Conservation (phyloP, 2,329 filamentous ascomycete genomes). For the Delphinella strobiligena region DNA sequence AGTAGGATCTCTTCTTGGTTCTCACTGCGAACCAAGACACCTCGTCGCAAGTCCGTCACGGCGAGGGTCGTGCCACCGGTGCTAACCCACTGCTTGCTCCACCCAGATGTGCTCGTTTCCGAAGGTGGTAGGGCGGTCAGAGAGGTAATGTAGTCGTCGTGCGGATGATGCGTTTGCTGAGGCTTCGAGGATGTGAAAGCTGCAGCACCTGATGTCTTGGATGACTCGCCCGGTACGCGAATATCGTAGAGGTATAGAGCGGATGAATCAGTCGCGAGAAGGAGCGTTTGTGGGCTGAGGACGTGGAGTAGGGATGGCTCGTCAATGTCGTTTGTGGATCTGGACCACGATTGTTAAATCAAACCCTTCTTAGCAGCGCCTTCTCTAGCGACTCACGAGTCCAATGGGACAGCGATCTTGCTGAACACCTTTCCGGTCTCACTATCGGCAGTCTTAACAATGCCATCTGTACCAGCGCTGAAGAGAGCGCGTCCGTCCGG, state of each 20-base stretch:
- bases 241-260: slow-evolving; percentile 82
- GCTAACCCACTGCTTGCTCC: slow-evolving; percentile 87
- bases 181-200: slow-evolving; percentile 49
- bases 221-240: slow-evolving; percentile 28
- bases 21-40: slow-evolving; percentile 78
- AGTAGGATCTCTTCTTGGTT: slow-evolving; percentile 91
- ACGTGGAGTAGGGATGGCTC: slow-evolving; percentile 70
- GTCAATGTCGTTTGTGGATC: slow-evolving; percentile 42
- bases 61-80: slow-evolving; percentile 86
- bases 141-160: slow-evolving; percentile 86
- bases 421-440: slow-evolving; percentile 57
- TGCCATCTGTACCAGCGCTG: slow-evolving; percentile 49
- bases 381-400: slow-evolving; percentile 25
- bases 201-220: slow-evolving; percentile 11
- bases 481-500: slow-evolving; percentile 60
- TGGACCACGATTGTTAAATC: slow-evolving; percentile 13
- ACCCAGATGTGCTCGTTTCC: slow-evolving; percentile 71
- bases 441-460: slow-evolving; percentile 48
- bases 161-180: slow-evolving; percentile 70
- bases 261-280: slow-evolving; percentile 83
- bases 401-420: slow-evolving; percentile 65
- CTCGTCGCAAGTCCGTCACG: slow-evolving; percentile 76
- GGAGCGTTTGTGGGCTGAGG: slow-evolving; percentile 75
- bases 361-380: background rate
- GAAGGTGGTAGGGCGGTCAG: slow-evolving; percentile 73